Base-by-base conservation (phyloP, 106 monocot species). In the Allium fistulosum region DNA sequence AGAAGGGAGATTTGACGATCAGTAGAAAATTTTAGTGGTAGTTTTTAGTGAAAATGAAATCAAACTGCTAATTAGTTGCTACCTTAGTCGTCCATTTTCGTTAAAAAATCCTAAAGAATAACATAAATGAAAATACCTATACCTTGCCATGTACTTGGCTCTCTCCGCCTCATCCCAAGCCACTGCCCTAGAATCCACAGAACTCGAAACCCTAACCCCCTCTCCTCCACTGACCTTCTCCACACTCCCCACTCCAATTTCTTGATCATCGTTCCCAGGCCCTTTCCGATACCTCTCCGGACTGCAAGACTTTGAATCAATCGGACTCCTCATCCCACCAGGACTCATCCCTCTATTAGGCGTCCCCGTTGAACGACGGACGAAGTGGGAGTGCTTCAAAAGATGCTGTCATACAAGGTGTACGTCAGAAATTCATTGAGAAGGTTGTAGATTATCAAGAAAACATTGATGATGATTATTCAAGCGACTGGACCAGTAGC, bases 151-250 rank as follows among this genome's bases (percentile, higher is more conserved):
- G 71, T 85, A 90, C 58, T 85, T 90, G 7, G 89, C 85, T 0
- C 82, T 73, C 53, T 90, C 89, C 5, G 89, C 89, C 62, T 90
- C 89, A 69, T 90, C 85, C 89, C 89, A 90, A 5, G 85, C 89
- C 59, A 67, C 67, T 13, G 86, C 92, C 17, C 88, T 63, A 14
- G 81, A 70, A 61, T 97, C 92, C 61, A 97, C 53, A 27, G 96
- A 75, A 65, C 56, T 75, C 0, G 70, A 11, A 12, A 53, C 67
- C 58, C 46, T 76, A 10, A 16, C 59, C 14, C 62, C 60, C 11
- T 61, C 59, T 4, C 50, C 59, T 52, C n/a, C 59, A 15, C 27
- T 61, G 16, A 46, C 62, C 52, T 9, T 53, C 11, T 9, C 74
- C 28, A 59, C 58, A 72, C 15, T 15, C 15, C 53, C 53, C 0